A percentile compares a stretch with the other conserved stretches of the same genome.
These are phyloP conservation scores for Sutorius australiensis DNA, from an alignment of 768 basidiomycete species.

Conservation along the genomic window DNA sequence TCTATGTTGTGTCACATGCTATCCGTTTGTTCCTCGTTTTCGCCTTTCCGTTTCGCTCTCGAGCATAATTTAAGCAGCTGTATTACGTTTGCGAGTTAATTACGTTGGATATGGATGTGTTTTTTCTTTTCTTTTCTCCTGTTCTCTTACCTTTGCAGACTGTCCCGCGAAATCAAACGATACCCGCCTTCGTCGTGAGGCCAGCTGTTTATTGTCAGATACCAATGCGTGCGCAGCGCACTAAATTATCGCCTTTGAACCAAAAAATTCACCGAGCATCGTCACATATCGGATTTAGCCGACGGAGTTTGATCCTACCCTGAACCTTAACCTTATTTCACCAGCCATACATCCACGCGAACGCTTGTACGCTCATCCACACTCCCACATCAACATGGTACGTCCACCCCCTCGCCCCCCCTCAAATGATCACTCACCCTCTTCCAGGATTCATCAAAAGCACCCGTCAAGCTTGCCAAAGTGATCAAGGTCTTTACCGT, in stretches of 20 bases:
- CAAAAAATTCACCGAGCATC: background rate
- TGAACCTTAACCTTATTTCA: constrained; percentile 25
- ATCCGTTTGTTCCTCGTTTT: constrained; percentile 10
- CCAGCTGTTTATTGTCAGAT: no score
- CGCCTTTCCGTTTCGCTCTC: constrained; percentile 5
- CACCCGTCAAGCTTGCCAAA: constrained; percentile 95
- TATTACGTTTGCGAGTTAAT: constrained; percentile 14
- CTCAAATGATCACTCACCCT: background rate
- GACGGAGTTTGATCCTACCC: constrained; percentile 11
- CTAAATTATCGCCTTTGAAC: no score
- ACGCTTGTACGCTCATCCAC: background rate
- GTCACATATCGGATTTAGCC: constrained; percentile 11
- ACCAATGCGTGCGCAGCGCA: no score
- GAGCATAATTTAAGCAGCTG: constrained; percentile 22
- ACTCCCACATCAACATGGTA: constrained; percentile 22
- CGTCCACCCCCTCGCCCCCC: background rate
- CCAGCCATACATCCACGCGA: constrained; percentile 13
- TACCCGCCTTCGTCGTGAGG: constrained; percentile 2
- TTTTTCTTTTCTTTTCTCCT: background rate
- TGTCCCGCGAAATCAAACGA: background rate
- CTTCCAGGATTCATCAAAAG: constrained; percentile 76
- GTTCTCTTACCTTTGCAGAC: background rate
- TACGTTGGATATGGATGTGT: constrained; percentile 1
- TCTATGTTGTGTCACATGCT: constrained; percentile 16
- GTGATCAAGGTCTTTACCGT: constrained; percentile 75